Base-by-base conservation (phyloP, 352 stramenopile species). In the Plasmopara muralis region DNA sequence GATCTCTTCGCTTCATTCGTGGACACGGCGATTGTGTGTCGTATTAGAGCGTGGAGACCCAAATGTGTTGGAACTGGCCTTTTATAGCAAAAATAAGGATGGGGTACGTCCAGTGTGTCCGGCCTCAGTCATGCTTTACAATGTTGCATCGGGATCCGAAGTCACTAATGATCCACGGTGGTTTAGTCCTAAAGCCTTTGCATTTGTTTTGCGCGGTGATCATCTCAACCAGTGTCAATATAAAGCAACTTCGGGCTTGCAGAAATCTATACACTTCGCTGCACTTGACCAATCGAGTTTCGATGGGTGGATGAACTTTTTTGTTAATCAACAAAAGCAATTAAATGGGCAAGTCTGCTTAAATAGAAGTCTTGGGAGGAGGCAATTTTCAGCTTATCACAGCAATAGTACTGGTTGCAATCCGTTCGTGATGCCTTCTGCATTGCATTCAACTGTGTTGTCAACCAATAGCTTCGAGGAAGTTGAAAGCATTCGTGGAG, bases 111-210 rank as follows among this genome's bases (percentile, higher is more conserved):
- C 76, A 0, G 72, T 74, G 42, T 78, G 74, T 16, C 81, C 81
- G 14, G 70, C 57, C 14, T 71, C 69, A 1, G 76, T 88, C 15
- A 62, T 88, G 50, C 43, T 91, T 13, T 87, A 76, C 43, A 77
- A 82, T 13, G 66, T 85, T 18, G 66, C 67, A 14, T 52, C 51
- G 25, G 78, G 75, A 9, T 67, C 88, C 56, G 47, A 60, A 25
- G 50, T 69, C 13, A 60, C 55, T 2, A 70, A 45, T 10, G 77
- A 89, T 54, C 53, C 48, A 31, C 85, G 84, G 48, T 89, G 77
- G 77, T 88, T 91, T 57, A 86, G 81, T 47, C 66, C 61, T 16
- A 89, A 89, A 43, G 61, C 80, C 2, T 75, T 75, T 31, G 68
- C 73, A 3, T 91, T 91, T 54, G 48, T 64, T 41, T 29, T 86